Percentiles rank a stretch among this genome's conserved stretches.
phyloP scores from a whole-genome alignment of 2,329 filamentous ascomycete species.

The Fusarium robinianum region DNA sequence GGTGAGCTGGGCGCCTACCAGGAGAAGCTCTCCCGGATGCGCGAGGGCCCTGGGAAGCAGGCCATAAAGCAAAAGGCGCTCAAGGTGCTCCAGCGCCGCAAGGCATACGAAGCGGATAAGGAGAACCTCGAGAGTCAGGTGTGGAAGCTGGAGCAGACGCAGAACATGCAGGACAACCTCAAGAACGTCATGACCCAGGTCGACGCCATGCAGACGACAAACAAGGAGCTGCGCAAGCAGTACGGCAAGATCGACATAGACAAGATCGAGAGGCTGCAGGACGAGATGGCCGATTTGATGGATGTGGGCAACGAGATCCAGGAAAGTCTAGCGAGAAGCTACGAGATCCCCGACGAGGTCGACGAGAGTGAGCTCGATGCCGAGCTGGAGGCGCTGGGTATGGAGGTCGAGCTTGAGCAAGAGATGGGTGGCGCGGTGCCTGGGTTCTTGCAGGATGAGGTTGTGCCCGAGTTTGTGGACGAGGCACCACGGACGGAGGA shows the following conservation, averaged over 20 bases:
- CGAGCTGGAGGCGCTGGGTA: conserved; percentile 89
- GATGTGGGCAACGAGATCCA: conserved; percentile 98
- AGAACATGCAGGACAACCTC: conserved; percentile 98
- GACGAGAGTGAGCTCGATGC: conserved; percentile 96
- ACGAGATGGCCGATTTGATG: conserved; percentile 98
- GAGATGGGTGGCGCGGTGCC: conserved; percentile 70
- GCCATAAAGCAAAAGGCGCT: conserved; percentile 93
- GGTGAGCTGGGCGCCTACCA: conserved; percentile 89
- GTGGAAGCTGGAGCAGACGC: conserved; percentile 99
- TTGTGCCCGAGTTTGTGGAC: conserved; percentile 86
- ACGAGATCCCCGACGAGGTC: conserved; percentile 95
- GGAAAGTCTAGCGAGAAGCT: conserved; percentile 86
- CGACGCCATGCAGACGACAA: conserved; percentile 95
- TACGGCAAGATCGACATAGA: conserved; percentile 98
- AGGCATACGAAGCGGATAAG: conserved; percentile 91
- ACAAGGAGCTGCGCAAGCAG: conserved; percentile 88
- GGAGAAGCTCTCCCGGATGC: conserved; percentile 85
- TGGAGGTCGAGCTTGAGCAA: conserved; percentile 88
- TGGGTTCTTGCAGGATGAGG: conserved; percentile 87
- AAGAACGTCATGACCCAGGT: conserved; percentile 99
- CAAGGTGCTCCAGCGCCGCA: conserved; percentile 89
- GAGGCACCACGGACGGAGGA: conserved; percentile 74
- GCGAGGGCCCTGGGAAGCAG: conserved; percentile 90
- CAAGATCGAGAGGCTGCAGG: conserved; percentile 96
- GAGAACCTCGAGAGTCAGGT: conserved; percentile 93